A percentile compares a stretch with the other conserved stretches of the same genome.
Conservation (phyloP, 2,329 filamentous ascomycete genomes). For the Exophiala calicioides region DNA sequence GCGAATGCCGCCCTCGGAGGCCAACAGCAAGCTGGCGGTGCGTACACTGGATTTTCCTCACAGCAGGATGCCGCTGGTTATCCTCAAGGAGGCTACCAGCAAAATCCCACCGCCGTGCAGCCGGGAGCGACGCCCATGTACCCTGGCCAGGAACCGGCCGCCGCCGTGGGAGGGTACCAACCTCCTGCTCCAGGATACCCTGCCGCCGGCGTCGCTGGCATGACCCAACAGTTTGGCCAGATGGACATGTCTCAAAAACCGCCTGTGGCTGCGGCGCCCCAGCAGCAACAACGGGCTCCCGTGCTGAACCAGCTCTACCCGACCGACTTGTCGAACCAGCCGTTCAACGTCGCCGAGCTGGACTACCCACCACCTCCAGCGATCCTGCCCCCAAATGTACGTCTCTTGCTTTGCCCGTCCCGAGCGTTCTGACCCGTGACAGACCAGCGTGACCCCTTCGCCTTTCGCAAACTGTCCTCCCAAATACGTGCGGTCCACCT, state of each 20-base stretch:
- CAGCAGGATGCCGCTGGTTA: conserved; percentile 51
- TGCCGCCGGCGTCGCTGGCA: conserved; percentile 63
- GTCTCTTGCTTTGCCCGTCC: too few species aligned
- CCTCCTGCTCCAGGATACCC: conserved; percentile 68
- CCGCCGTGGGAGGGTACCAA: conserved; percentile 64
- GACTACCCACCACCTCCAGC: conserved; percentile 90
- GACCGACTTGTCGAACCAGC: conserved; percentile 86
- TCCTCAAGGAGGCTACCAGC: conserved; percentile 45
- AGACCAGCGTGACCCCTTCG: conserved; percentile 90
- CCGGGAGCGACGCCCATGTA: conserved; percentile 33
- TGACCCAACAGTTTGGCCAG: conserved; percentile 80
- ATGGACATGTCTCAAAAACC: conserved; percentile 66
- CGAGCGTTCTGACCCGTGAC: too few species aligned
- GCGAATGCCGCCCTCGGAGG: conserved; percentile 69
- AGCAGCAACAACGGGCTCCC: conserved; percentile 41
- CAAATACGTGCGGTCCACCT: conserved; percentile 91
- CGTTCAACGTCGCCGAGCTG: conserved; percentile 90
- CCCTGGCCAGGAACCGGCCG: conserved; percentile 43
- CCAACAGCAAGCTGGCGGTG: conserved; percentile 54
- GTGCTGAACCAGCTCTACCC: conserved; percentile 83
- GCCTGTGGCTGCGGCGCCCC: conserved; percentile 49
- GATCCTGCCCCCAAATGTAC: conserved; percentile 85
- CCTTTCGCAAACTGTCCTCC: conserved; percentile 86
- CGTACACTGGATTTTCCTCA: conserved; percentile 64
- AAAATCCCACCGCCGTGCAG: conserved; percentile 36